Base-by-base conservation (phyloP, 805 yeast species). In the Kodamaea kakaduensis region DNA sequence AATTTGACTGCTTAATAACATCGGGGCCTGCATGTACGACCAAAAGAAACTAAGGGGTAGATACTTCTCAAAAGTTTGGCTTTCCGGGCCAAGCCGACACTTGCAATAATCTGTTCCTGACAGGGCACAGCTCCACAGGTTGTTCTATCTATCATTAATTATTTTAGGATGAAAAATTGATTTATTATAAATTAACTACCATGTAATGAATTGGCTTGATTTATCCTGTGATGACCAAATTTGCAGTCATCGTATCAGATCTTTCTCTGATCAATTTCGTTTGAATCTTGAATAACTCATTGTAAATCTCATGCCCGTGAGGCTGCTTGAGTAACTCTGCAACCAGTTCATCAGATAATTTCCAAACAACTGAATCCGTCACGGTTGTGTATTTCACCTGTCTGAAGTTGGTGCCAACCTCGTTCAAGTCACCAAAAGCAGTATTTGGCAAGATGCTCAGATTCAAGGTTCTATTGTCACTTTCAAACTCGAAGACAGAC, bases 211-310 rank as follows among this genome's bases (percentile, higher is more conserved):
- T 19, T 19, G 22, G 9, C 9, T 6, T 6, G 9, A 13, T 19
- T 46, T 49, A 75, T 8, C 78, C 70, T 26, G 84, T 69, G 3
- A 86, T 77, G 33, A 85, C 65, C 16, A 88, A 72, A 52, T 84
- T 85, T 3, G 93, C 86, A 3, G 90, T 73, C 45, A 87, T 64
- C 17, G 84, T 75, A 41, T 79, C 85, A 47, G 82, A 81, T 44
- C 96, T 65, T 48, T 77, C 87, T 38, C 81, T 78, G 22, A 78
- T 67, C 34, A 88, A 59, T 31, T 77, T 72, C 43, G 82, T 62
- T 19, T 81, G 75, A 20, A 87, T 74, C 29, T 68, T 62, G 31
- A 78, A 55, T 25, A 88, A 58, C 51, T 88, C 95, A 25, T 75
- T 71, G 45, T 75, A 83, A 7, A 84, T 53, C 20, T 65, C 73